A percentile compares a stretch with the other conserved stretches of the same genome.
Evolutionary conservation across 2,329 filamentous ascomycete species (phyloP).

Genomic region (Raffaelea ambrosiae): DNA sequence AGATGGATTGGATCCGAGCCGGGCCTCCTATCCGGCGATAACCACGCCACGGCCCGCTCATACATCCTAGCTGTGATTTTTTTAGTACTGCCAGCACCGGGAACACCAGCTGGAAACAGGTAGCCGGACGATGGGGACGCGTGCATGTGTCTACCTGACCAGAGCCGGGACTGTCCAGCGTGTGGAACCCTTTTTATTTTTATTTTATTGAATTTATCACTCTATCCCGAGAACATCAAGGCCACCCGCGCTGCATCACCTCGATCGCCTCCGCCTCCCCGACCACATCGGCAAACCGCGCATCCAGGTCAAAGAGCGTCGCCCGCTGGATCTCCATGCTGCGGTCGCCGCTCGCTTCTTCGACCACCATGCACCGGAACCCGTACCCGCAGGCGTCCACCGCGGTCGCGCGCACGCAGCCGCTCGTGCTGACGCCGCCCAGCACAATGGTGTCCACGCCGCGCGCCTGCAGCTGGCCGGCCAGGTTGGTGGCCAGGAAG

Average conservation of each 20-base stretch:
- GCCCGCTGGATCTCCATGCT: constrained; percentile 31
- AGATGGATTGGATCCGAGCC: no score
- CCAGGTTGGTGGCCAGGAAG: constrained; percentile 36
- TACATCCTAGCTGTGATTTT: no score
- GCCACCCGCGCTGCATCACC: constrained; percentile 28
- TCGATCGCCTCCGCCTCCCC: constrained; percentile 29
- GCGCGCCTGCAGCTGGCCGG: constrained; percentile 26
- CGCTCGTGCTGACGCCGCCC: constrained; percentile 37
- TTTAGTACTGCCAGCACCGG: no score
- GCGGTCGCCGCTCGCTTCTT: constrained; percentile 33
- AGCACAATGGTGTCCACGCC: constrained; percentile 33
- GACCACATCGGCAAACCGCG: constrained; percentile 37
- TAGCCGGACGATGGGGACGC: no score
- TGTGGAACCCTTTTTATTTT: no score
- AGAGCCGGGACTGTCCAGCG: no score
- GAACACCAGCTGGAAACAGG: no score
- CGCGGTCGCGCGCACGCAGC: constrained; percentile 34
- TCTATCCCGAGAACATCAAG: no score
- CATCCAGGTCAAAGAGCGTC: constrained; percentile 35
- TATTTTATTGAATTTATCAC: no score
- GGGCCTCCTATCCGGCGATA: no score
- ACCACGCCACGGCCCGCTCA: no score
- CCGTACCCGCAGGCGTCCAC: constrained; percentile 35
- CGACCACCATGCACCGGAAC: constrained; percentile 35
- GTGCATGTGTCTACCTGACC: no score